phyloP scores from a whole-genome alignment of 345 rosid species.

The Sisymbrium altissimum region DNA sequence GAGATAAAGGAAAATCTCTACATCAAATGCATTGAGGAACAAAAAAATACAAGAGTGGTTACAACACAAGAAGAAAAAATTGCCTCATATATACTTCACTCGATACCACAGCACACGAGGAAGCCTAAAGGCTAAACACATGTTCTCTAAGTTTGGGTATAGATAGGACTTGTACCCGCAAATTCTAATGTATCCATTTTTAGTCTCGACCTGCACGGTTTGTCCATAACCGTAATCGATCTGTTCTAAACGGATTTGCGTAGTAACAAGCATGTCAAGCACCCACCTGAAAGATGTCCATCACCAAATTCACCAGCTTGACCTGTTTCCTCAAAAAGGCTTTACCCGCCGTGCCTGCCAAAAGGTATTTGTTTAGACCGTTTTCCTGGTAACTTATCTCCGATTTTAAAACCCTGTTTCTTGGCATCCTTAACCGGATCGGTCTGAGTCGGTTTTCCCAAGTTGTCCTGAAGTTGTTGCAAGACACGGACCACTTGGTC shows the following conservation, averaged over 20 bases:
- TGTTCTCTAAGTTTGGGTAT: constrained; percentile 18
- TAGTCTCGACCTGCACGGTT: constrained; percentile 11
- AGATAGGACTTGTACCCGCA: neutral
- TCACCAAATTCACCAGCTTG: neutral
- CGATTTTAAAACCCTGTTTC: constrained; percentile 17
- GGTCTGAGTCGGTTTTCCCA: constrained; percentile 30
- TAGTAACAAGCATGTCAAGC: neutral
- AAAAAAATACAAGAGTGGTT: constrained; percentile 13
- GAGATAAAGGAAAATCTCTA: constrained; percentile 2
- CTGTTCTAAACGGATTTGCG: neutral
- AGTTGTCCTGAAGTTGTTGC: constrained; percentile 53
- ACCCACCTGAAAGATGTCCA: neutral
- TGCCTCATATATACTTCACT: constrained; percentile 6
- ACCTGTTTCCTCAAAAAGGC: neutral
- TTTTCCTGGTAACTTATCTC: constrained; percentile 2
- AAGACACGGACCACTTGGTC: constrained; percentile 59
- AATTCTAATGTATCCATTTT: neutral
- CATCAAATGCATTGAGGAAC: constrained; percentile 14
- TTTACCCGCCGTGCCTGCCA: neutral
- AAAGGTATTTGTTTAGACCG: constrained; percentile 15
- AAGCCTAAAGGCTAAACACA: constrained; percentile 6
- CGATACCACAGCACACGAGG: constrained; percentile 1
- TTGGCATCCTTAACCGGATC: constrained; percentile 24
- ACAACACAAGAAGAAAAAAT: constrained; percentile 1
- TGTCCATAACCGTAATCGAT: neutral